Conservation (phyloP, 768 basidiomycete genomes). For the Trametes elegans region DNA sequence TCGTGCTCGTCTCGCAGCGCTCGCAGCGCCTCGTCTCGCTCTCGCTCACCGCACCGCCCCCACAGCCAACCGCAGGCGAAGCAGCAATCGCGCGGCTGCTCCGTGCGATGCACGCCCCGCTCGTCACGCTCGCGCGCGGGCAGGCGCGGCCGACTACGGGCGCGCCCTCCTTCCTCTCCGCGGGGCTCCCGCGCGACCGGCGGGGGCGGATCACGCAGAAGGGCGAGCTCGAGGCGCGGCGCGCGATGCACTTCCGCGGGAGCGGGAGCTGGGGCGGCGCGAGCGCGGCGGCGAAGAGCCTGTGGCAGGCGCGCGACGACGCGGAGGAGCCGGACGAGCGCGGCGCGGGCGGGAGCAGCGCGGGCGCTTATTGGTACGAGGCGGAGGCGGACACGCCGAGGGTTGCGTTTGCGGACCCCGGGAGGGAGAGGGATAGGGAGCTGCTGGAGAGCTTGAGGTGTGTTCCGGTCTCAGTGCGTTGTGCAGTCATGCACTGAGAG, state of each 20-base stretch:
- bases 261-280: slow-evolving; percentile 23
- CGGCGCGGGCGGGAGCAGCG: background rate
- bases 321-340: background rate
- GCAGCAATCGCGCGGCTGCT: slow-evolving; percentile 67
- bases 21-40: slow-evolving; percentile 57
- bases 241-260: slow-evolving; percentile 25
- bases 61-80: slow-evolving; percentile 62
- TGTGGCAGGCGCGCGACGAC: slow-evolving; percentile 5
- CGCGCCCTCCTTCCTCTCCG: slow-evolving; percentile 66
- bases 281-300: too few relatives aligned
- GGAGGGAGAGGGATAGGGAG: slow-evolving; percentile 48
- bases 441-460: slow-evolving; percentile 55
- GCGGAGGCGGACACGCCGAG: slow-evolving; percentile 56
- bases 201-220: slow-evolving; percentile 72
- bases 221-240: background rate
- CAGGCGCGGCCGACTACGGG: slow-evolving; percentile 20
- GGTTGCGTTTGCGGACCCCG: slow-evolving; percentile 36
- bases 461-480: slow-evolving; percentile 19
- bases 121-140: slow-evolving; percentile 25
- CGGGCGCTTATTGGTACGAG: slow-evolving; percentile 27
- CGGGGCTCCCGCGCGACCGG: slow-evolving; percentile 72
- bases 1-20: slow-evolving; percentile 71
- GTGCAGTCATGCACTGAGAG: background rate
- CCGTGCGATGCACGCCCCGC: slow-evolving; percentile 55
- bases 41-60: slow-evolving; percentile 52